Conservation (phyloP, 2,329 filamentous ascomycete species). For the Fonsecaea monophora region DNA sequence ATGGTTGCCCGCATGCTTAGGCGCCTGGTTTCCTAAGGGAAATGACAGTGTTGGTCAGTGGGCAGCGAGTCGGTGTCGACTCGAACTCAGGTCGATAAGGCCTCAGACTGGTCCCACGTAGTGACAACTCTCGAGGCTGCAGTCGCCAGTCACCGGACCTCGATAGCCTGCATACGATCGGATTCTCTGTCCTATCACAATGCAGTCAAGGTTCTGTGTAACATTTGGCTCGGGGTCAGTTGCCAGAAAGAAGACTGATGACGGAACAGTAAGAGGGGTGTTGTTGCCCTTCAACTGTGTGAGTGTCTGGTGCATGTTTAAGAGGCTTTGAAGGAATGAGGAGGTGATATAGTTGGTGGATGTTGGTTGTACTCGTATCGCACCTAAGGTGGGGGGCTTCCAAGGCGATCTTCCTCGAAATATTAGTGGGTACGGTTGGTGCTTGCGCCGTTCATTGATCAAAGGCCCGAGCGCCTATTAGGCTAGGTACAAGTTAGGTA, state of each 20-base stretch:
- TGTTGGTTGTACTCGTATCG: no score
- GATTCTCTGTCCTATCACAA: neutral
- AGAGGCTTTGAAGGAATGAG: no score
- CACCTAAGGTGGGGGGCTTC: neutral
- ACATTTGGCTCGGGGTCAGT: neutral
- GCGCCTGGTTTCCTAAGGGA: neutral
- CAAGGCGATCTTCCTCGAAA: neutral
- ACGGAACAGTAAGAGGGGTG: neutral
- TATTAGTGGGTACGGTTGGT: neutral
- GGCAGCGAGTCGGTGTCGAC: neutral
- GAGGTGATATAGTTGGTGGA: no score
- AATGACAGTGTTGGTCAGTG: neutral
- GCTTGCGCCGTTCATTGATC: neutral
- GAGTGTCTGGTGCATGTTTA: no score
- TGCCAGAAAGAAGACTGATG: neutral
- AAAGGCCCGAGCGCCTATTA: neutral
- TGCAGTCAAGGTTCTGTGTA: neutral
- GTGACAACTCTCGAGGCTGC: neutral
- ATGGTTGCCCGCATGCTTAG: neutral
- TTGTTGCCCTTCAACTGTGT: neutral
- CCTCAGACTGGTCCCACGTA: neutral
- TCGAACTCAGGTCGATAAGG: neutral
- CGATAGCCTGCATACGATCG: neutral
- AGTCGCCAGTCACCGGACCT: neutral
- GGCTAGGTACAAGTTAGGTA: neutral